phyloP scores from a whole-genome alignment of 331 rosid species.

The Malus hybrid region DNA sequence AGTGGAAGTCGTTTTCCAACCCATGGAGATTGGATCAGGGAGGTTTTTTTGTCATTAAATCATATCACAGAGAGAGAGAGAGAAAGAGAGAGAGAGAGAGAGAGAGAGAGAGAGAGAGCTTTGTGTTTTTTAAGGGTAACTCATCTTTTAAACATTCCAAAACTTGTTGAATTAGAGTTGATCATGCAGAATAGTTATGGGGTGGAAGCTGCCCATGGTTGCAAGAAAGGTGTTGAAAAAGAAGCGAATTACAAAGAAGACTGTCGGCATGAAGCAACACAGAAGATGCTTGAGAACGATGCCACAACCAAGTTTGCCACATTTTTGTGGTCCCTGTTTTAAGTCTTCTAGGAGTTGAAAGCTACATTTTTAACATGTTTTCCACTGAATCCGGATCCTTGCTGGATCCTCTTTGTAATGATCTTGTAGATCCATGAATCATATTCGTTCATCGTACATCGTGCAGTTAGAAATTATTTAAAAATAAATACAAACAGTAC shows the following conservation, averaged over 20 bases:
- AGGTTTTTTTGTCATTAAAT: constrained; percentile 21
- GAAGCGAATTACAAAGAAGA: constrained; percentile 21
- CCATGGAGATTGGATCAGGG: neutral
- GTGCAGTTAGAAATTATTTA: no score
- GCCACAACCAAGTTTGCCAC: neutral
- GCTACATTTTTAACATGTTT: neutral
- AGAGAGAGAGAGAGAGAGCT: neutral
- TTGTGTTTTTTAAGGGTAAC: constrained; percentile 25
- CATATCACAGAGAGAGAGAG: neutral
- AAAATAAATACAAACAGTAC: no score
- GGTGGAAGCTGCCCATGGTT: constrained; percentile 25
- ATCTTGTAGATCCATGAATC: no score
- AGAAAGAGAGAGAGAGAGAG: no score
- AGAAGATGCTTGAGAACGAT: constrained; percentile 31
- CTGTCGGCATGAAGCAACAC: constrained; percentile 48
- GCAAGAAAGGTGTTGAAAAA: constrained; percentile 25
- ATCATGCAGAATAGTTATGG: constrained; percentile 5
- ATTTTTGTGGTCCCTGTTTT: neutral
- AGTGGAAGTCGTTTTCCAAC: constrained; percentile 46
- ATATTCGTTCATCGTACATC: no score
- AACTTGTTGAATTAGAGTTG: constrained; percentile 4
- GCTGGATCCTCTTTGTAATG: no score
- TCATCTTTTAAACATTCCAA: constrained; percentile 34
- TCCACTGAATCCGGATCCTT: no score
- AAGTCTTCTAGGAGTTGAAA: neutral